Percentiles rank a stretch among this genome's conserved stretches.
These are phyloP conservation scores for Tetragonia tetragonoides DNA, from an alignment of 148 eudicot genomes.

Conservation along the genomic window DNA sequence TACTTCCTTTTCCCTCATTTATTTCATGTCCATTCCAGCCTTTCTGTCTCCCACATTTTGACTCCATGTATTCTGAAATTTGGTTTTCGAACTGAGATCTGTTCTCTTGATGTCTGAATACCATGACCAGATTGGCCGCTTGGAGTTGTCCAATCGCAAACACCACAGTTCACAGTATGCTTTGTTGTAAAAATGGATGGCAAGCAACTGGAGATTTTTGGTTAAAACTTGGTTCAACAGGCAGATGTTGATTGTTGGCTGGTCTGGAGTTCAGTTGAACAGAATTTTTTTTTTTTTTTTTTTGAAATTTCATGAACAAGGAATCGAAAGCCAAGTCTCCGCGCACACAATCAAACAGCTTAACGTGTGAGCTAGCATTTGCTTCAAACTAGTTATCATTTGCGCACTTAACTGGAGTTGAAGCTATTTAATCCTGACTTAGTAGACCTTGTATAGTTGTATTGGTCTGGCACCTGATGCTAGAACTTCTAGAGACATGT, in stretches of 20 bases:
- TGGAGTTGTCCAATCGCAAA: neutral
- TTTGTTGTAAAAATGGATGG: neutral
- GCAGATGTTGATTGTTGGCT: neutral
- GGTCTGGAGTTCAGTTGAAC: neutral
- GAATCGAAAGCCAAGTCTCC: too few relatives aligned
- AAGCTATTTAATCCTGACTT: too few relatives aligned
- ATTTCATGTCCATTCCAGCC: neutral
- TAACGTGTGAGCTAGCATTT: too few relatives aligned
- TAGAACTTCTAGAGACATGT: too few relatives aligned
- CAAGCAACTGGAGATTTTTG: neutral
- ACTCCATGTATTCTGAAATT: neutral
- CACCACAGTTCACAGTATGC: neutral
- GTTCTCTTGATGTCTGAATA: neutral
- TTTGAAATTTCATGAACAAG: too few relatives aligned
- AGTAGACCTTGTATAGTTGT: too few relatives aligned
- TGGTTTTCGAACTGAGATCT: neutral
- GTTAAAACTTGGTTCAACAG: neutral
- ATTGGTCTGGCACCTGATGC: too few relatives aligned
- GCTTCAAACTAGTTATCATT: too few relatives aligned
- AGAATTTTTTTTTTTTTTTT: too few relatives aligned
- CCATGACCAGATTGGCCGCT: too few relatives aligned
- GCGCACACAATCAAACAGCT: too few relatives aligned
- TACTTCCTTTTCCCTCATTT: neutral
- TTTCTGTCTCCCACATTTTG: neutral
- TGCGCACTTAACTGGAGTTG: too few relatives aligned